Conservation (phyloP, 2,329 filamentous ascomycete species). For the Coniochaeta sp. region DNA sequence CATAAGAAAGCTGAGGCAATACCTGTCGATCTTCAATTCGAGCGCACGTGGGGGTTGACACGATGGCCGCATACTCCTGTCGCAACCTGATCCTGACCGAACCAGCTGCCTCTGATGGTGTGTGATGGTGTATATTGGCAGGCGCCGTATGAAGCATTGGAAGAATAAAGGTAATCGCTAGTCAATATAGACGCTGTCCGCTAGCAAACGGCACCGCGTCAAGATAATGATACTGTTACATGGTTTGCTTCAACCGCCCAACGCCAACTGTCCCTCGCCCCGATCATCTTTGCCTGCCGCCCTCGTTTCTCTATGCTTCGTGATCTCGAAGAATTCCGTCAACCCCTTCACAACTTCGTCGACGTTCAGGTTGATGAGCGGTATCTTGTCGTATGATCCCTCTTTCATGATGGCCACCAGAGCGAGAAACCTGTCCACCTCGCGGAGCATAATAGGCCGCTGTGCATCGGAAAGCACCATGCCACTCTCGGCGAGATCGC, state of each 20-base stretch:
- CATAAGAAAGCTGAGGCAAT: not conserved
- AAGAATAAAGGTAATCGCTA: not conserved
- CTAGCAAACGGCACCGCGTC: not conserved
- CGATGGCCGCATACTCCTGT: too few relatives aligned
- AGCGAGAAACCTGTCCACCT: slow-evolving; percentile 68
- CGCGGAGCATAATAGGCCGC: slow-evolving; percentile 58
- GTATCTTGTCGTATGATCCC: slow-evolving; percentile 76
- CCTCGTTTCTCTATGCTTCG: slow-evolving; percentile 37
- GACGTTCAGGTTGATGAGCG: slow-evolving; percentile 80
- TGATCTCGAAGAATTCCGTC: slow-evolving; percentile 70
- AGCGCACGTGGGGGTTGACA: not conserved
- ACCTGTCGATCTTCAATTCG: not conserved
- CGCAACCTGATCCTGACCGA: not conserved
- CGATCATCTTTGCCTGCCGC: not conserved
- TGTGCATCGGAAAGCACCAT: slow-evolving; percentile 59
- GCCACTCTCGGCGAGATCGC: slow-evolving; percentile 58
- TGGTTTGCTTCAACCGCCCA: not conserved
- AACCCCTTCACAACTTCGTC: slow-evolving; percentile 73
- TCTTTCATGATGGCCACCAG: slow-evolving; percentile 84
- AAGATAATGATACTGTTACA: not conserved
- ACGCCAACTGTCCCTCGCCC: not conserved
- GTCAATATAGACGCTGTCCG: not conserved
- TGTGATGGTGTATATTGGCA: too few relatives aligned
- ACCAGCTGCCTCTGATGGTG: not conserved
- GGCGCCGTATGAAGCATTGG: not conserved